Conservation (phyloP, 192 early-diverging fungal species). For the Haplosporangium gracile region DNA sequence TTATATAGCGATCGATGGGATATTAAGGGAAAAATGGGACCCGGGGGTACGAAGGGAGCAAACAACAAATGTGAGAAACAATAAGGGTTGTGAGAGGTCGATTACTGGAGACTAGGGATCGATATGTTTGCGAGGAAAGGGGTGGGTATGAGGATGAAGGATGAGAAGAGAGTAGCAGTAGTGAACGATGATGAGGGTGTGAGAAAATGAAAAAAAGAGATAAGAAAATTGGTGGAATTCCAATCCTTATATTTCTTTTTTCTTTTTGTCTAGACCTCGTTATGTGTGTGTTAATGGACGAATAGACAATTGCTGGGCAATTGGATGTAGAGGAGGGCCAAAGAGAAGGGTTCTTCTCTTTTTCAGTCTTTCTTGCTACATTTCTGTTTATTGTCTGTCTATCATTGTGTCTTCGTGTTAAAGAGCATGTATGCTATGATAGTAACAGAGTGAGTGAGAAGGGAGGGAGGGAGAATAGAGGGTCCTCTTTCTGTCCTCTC, state of each 20-base stretch:
- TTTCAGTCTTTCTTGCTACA: background rate
- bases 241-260: constrained; percentile 53
- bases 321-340: background rate
- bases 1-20: background rate
- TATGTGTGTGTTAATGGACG: background rate
- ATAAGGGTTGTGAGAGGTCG: background rate
- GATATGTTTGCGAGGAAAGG: background rate
- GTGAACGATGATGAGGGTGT: background rate
- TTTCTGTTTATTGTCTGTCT: constrained; percentile 28
- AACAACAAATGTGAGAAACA: background rate
- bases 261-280: background rate
- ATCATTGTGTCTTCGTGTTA: background rate
- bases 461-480: background rate
- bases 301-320: background rate
- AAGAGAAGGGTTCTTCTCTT: constrained; percentile 25
- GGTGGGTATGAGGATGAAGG: background rate
- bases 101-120: background rate
- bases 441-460: background rate
- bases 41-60: background rate
- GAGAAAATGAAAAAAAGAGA: background rate
- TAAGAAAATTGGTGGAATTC: constrained; percentile 33
- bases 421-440: background rate
- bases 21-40: background rate
- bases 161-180: background rate
- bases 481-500: background rate